Base-by-base conservation (phyloP, 768 basidiomycete species). In the Suillus luteus region DNA sequence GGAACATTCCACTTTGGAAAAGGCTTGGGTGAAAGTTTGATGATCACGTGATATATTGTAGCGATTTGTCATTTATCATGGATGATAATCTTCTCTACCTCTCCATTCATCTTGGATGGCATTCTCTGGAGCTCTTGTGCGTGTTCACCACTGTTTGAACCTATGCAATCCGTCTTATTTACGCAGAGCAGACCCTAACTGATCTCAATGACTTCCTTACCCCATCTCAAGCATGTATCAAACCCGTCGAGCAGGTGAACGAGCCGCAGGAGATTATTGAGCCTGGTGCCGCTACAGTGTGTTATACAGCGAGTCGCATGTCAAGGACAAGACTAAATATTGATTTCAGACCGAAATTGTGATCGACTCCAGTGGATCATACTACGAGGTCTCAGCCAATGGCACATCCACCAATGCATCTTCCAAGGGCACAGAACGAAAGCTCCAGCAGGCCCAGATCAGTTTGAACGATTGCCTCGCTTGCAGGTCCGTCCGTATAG, bases 131-230 rank as follows among this genome's bases (percentile, higher is more conserved):
- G 91, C 92, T 48, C 81, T 95, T 67, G 91, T 91, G 73, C 58
- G 89, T 67, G 43, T 43, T 38, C 15, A 27, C 62, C 40, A 22
- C 33, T 31, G n/a, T 58, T 54, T 49, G 17, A 40, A 40, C 58
- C 37, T 11, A 22, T 41, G 7, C 40, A 41, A 59, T 61, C 41
- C 55, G 67, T 63, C 64, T 67, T 35, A 55, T 64, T 40, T 58
- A 60, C 12, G 57, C 63, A 62, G 63, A 38, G 38, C 60, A 95
- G 93, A 95, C 91, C 10, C 79, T 98, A 55, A 94, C 93, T 22
- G 96, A 96, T 77, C 83, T 99, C 58, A 98, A 98, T 75, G 97
- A 99, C 77, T 99, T 95, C 75, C 93, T 99, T 49, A 91, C 93
- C 0, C 97, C 97, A 1, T 91, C 95, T 1, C 96, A 98, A 78